Percentiles rank a stretch among this genome's conserved stretches.
phyloP scores from a whole-genome alignment of 2,329 filamentous ascomycete genomes.

The Setomelanomma holmii region DNA sequence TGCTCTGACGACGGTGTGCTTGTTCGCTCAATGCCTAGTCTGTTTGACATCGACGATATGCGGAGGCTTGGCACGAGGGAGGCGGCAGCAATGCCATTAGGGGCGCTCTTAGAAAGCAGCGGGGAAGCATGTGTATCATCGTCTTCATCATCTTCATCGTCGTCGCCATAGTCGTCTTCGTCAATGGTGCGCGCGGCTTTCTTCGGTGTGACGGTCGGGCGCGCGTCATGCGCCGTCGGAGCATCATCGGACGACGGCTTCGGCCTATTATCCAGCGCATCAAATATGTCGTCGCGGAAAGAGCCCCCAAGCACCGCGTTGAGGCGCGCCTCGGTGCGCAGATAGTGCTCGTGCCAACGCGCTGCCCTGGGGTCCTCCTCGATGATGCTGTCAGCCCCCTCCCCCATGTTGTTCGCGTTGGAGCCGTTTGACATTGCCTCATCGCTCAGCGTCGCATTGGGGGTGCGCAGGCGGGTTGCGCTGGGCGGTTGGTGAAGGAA shows the following conservation, averaged over 20 bases:
- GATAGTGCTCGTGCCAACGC: constrained; percentile 79
- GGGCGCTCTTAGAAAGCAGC: constrained; percentile 60
- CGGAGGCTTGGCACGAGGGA: constrained; percentile 68
- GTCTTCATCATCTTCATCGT: constrained; percentile 65
- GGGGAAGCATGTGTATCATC: constrained; percentile 54
- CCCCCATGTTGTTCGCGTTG: constrained; percentile 46
- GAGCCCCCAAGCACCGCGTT: constrained; percentile 72
- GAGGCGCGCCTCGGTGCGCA: constrained; percentile 77
- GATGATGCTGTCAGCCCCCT: constrained; percentile 49
- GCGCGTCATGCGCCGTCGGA: constrained; percentile 53
- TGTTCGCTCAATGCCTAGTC: constrained; percentile 66
- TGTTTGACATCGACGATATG: constrained; percentile 72
- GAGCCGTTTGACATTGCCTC: constrained; percentile 51
- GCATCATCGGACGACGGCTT: constrained; percentile 34
- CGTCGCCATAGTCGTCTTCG: constrained; percentile 85
- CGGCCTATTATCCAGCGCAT: constrained; percentile 33
- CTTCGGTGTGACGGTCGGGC: constrained; percentile 65
- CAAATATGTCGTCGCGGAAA: constrained; percentile 27
- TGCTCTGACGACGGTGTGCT: constrained; percentile 62
- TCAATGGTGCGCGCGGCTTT: constrained; percentile 79
- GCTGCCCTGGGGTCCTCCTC: constrained; percentile 57
- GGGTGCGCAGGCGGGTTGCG: constrained; percentile 49
- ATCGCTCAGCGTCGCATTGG: constrained; percentile 53
- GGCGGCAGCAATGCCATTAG: constrained; percentile 61
- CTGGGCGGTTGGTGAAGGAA: constrained; percentile 44